Evolutionary conservation across 2,329 filamentous ascomycete species (phyloP), one percentile per base, ranked within the genome.

Genomic region (Dothideomycetes sp.): DNA sequence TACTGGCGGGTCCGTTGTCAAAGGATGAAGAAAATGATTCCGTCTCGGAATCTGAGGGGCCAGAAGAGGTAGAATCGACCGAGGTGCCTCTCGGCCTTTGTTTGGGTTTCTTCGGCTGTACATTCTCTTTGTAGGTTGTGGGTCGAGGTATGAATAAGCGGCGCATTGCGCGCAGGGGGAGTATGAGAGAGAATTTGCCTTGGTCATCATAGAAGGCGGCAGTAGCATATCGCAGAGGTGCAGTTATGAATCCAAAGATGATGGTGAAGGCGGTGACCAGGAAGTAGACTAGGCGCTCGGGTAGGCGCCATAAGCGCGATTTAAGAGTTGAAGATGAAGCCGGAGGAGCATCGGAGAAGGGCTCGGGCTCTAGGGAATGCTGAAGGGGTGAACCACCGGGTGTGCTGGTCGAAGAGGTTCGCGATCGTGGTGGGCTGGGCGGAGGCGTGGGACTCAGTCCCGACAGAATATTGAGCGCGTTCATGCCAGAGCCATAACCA

Each of bases 401-500:
- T 22, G 70, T 68, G 51, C 66, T 66, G 51, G 73, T 65, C 27
- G 71, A 75, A 47, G 64, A 64, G 47, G 71, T 70, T 52, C 71
- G 68, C 48, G 69, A 68, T 45, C 70, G 69, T 3, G 39, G 32
- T 7, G 35, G 35, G 43, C 61, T 55, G 44, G 70, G 60, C 46
- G 63, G 62, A 50, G 70, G 64, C 49, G 70, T 69, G 56, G 68
- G 70, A 58, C 74, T 72, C 57, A 78, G 74, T 60, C 84, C 79
- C 56, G 86, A 91, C 62, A 94, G 77, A 61, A 93, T 84, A 68
- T 89, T 93, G 69, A 94, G 71, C 54, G 87, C 91, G 78, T 94
- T 94, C 88, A 94, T 94, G 68, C 74, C 84, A 70, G 29, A 23
- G 28, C 29, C 37, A 40, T 40, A 32, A 24, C 37, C 28, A 28